Percentiles rank a stretch among this genome's conserved stretches.
These are phyloP conservation scores for Apiospora saccharicola DNA, from an alignment of 2,329 filamentous ascomycete species.

Conservation along the genomic window DNA sequence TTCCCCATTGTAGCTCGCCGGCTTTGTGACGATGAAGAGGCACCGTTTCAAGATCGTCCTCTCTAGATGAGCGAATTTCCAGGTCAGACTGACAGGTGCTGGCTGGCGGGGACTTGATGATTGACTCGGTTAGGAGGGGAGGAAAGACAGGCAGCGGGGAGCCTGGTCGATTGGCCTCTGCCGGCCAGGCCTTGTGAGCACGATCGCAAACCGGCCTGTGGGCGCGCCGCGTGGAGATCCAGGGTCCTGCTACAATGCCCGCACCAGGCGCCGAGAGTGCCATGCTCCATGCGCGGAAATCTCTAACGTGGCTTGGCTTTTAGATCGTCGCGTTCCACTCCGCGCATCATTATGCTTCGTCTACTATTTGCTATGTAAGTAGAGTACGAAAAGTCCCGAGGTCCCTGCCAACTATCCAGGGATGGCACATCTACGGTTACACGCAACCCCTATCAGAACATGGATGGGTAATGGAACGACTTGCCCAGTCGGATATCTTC, in stretches of 20 bases:
- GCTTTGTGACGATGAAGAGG: not conserved
- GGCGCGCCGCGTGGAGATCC: slow-evolving; percentile 10
- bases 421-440: slow-evolving; percentile 12
- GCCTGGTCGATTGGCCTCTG: not conserved
- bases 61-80: not conserved
- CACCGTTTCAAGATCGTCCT: not conserved
- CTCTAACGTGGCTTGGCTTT: slow-evolving; percentile 19
- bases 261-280: not conserved
- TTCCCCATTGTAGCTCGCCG: not conserved
- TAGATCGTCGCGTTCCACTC: slow-evolving; percentile 3
- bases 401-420: not conserved
- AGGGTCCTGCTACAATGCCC: slow-evolving; percentile 19
- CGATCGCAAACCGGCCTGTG: slow-evolving; percentile 20
- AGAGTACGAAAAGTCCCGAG: not conserved
- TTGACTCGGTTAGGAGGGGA: not conserved
- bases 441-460: not conserved
- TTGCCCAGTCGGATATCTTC: not conserved
- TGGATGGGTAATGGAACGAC: not conserved
- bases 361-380: too few relatives aligned
- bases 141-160: not conserved
- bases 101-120: not conserved
- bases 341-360: not conserved
- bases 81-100: not conserved
- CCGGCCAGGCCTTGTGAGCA: not conserved
- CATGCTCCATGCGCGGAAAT: not conserved